Percentiles rank a stretch among this genome's conserved stretches.
phyloP scores from a whole-genome alignment of 495 filamentous ascomycete species.

The Talaromyces nanjingensis region DNA sequence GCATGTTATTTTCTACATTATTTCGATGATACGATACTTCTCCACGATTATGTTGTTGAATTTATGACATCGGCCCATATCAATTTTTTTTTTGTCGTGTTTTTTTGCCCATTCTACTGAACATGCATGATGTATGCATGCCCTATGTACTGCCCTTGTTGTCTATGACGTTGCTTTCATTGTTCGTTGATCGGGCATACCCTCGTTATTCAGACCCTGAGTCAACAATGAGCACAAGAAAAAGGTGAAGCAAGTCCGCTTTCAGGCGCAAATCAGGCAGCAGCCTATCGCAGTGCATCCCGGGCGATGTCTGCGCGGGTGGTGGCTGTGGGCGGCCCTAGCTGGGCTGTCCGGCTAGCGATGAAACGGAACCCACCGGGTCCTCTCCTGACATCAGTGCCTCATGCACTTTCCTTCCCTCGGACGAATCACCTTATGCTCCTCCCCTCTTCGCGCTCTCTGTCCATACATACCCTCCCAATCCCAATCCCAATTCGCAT shows the following conservation, averaged over 20 bases:
- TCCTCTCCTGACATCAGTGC: neutral
- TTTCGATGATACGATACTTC: neutral
- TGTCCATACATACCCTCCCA: neutral
- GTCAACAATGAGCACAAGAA: neutral
- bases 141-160: neutral
- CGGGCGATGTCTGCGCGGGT: neutral
- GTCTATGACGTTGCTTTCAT: neutral
- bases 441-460: neutral
- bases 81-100: neutral
- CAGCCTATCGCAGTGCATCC: neutral
- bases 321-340: neutral
- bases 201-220: neutral
- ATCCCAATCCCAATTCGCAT: neutral
- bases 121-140: neutral
- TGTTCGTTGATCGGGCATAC: neutral
- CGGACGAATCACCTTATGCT: neutral
- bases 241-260: neutral
- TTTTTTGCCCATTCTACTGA: neutral
- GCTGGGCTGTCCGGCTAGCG: neutral
- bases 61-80: neutral
- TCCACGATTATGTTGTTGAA: neutral
- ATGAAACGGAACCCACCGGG: neutral
- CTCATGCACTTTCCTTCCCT: neutral
- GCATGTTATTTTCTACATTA: neutral
- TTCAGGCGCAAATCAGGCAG: constrained; percentile 6